phyloP scores from a whole-genome alignment of 75 land plant genomes.

The Ceratopteris richardii region DNA sequence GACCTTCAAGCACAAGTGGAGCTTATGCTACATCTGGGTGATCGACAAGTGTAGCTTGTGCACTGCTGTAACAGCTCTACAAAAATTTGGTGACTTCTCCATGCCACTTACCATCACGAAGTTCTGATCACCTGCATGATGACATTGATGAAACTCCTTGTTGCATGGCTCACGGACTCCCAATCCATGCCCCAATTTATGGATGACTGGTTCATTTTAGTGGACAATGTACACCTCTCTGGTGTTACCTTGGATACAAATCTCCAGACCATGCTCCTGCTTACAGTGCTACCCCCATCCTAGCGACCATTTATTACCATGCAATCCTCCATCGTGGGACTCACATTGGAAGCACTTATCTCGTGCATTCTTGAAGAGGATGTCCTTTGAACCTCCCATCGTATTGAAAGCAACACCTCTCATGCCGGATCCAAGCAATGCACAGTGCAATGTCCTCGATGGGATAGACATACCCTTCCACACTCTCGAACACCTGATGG shows the following conservation, averaged over 20 bases:
- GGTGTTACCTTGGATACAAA: background rate
- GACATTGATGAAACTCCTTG: background rate
- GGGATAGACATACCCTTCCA: background rate
- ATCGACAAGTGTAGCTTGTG: background rate
- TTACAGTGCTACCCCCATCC: background rate
- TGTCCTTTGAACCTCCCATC: background rate
- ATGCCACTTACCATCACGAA: too few species aligned
- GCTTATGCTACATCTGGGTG: background rate
- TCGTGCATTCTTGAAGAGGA: background rate
- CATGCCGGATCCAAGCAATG: background rate
- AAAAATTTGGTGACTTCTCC: background rate
- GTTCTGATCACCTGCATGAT: background rate
- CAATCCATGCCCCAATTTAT: background rate
- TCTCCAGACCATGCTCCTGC: background rate
- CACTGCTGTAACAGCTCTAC: background rate
- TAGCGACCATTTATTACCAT: background rate
- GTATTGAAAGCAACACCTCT: background rate
- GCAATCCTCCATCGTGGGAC: background rate
- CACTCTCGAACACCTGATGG: too few species aligned
- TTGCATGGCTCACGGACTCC: background rate
- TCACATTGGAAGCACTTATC: background rate
- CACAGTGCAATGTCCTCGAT: background rate
- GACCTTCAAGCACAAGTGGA: background rate
- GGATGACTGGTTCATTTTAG: background rate
- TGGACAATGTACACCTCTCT: too few species aligned